phyloP scores from a whole-genome alignment of 441 rosid genomes.

The Aleurites moluccanus region DNA sequence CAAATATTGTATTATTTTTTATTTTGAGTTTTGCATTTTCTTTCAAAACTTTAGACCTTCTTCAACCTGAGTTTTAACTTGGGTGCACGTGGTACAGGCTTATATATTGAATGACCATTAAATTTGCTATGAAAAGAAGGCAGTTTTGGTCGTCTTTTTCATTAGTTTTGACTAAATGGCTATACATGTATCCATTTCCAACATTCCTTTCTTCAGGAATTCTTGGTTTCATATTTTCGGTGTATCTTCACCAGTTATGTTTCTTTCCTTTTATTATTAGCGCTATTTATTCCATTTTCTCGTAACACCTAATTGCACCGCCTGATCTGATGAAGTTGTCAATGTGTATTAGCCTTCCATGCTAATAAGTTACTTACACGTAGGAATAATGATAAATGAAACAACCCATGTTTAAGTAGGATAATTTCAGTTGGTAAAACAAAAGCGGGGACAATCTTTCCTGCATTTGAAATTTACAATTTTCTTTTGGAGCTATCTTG shows the following conservation, averaged over 20 bases:
- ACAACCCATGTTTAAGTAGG: too few species aligned
- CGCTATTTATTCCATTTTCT: background rate
- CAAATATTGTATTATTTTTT: background rate
- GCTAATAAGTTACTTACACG: background rate
- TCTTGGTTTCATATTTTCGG: background rate
- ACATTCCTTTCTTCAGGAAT: background rate
- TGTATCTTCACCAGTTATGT: background rate
- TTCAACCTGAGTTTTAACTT: too few species aligned
- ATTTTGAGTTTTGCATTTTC: background rate
- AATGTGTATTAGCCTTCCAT: background rate
- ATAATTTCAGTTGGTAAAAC: background rate
- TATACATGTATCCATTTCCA: background rate
- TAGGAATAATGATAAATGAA: too few species aligned
- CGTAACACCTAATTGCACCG: background rate
- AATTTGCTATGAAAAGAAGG: background rate
- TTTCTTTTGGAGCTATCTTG: background rate
- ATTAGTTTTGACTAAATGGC: background rate
- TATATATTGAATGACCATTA: background rate
- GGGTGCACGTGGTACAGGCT: background rate
- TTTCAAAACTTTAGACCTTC: background rate
- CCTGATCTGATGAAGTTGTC: background rate
- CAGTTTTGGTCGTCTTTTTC: background rate
- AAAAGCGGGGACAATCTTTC: background rate
- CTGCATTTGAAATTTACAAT: background rate
- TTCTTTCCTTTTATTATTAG: background rate